Evolutionary conservation across 2,329 filamentous ascomycete species (phyloP).

Genomic region (Microthyrium microscopicum): DNA sequence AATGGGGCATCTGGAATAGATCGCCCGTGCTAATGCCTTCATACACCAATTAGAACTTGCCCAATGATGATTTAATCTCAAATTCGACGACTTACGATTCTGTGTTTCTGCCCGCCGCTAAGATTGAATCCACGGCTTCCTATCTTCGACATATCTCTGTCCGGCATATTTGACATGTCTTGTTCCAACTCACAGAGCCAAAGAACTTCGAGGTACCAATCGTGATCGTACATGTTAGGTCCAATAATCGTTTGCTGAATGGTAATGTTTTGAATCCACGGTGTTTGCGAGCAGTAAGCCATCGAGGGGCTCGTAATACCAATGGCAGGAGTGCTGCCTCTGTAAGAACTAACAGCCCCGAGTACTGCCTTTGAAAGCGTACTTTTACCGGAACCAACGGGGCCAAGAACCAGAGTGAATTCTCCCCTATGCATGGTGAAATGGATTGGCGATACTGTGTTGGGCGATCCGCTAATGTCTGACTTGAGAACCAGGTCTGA

Average conservation of each 20-base stretch:
- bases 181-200: constrained; percentile 3
- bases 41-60: too few relatives aligned
- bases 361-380: constrained; percentile 9
- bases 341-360: constrained; percentile 8
- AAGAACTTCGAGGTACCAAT: constrained; percentile 5
- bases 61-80: too few relatives aligned
- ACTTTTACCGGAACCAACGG: constrained; percentile 11
- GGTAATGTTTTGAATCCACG: constrained; percentile 6
- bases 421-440: too few relatives aligned
- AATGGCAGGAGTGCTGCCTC: constrained; percentile 5
- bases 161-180: constrained; percentile 5
- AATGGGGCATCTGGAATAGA: constrained; percentile 6
- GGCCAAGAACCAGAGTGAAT: constrained; percentile 12
- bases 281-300: constrained; percentile 7
- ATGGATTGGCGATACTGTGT: constrained; percentile 1
- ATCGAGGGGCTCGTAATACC: not conserved
- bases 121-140: constrained; percentile 5
- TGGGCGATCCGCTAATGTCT: not conserved
- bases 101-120: constrained; percentile 8
- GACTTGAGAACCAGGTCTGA: constrained; percentile 1
- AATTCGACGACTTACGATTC: constrained; percentile 3
- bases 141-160: constrained; percentile 3
- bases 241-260: constrained; percentile 8
- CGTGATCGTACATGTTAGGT: not conserved
- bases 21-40: constrained; percentile 6